Evolutionary conservation across 805 yeast genomes (phyloP), one percentile per base, ranked within the genome.

Genomic region (Yarrowia sp.): DNA sequence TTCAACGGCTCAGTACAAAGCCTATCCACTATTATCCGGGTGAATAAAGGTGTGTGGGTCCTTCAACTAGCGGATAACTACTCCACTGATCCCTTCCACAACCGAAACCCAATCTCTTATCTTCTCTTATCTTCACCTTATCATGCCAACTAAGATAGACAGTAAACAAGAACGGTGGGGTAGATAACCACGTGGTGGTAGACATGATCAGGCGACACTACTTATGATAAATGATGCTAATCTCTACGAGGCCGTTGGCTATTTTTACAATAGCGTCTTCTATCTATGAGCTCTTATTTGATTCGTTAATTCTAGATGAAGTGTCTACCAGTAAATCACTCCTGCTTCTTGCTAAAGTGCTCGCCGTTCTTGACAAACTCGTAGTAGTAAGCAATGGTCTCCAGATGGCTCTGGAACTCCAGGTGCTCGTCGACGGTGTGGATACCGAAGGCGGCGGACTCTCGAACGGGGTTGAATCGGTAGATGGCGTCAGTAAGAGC

Each of bases 351-450:
- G 46, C 24, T 40, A n/a, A 40, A 56, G 19, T 58, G n/a, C 38
- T 66, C 70, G 1, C 70, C 68, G 50, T 71, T 70, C 42, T 69
- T 74, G 42, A 76, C 72, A 64, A 77, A 75, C 50, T 76, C 76
- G 55, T 77, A 75, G 69, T 71, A 77, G 65, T 76, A 75, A 47
- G 72, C 73, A 14, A 77, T 70, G 1, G 75, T 73, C 19, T 72
- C 68, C n/a, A 89, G 76, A 75, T 88, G 92, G 15, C 82, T 78
- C 60, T 82, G 83, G 66, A 86, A 75, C 24, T 79, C 77, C 55
- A 84, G 75, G 69, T 79, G 82, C 74, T 90, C 93, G 72, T 89
- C 83, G n/a, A 87, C 86, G 30, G 87, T 84, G 75, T 88, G 91
- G 17, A 77, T 74, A 38, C 78, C 80, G n/a, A 72, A 70, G 40